Evolutionary conservation across 306 rosid species (phyloP).

Genomic region (Vigna nakashimae): DNA sequence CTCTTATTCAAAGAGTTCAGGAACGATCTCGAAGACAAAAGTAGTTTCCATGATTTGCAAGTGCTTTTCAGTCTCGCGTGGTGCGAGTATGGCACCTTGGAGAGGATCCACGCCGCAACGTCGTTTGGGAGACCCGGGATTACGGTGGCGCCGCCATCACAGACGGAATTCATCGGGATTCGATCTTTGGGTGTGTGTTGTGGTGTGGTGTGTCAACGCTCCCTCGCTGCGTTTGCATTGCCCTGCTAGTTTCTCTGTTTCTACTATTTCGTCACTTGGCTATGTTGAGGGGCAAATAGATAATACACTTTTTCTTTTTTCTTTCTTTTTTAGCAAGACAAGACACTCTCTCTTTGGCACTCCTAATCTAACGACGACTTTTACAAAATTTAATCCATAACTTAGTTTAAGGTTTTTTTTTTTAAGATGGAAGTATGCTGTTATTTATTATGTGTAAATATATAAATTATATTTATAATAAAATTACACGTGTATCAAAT

Average conservation of each 20-base stretch:
- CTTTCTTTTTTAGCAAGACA: not conserved
- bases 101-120: conserved; percentile 60
- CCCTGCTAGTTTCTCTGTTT: not conserved
- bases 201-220: not conserved
- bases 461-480: no score
- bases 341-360: no score
- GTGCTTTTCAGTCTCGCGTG: conserved; percentile 69
- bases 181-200: not conserved
- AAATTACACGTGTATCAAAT: no score
- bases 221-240: not conserved
- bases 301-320: no score
- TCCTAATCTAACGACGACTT: no score
- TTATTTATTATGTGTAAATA: no score
- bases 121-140: conserved; percentile 88
- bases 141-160: conserved; percentile 9
- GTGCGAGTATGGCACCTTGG: conserved; percentile 66
- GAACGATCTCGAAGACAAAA: conserved; percentile 67
- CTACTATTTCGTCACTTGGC: not conserved
- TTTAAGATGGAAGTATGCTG: no score
- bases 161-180: conserved; percentile 25
- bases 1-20: conserved; percentile 47
- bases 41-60: conserved; percentile 71
- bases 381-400: no score
- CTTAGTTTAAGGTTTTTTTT: no score
- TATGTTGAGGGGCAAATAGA: no score